Evolutionary conservation across 148 eudicot species (phyloP).

Genomic region (Selenicereus undatus): DNA sequence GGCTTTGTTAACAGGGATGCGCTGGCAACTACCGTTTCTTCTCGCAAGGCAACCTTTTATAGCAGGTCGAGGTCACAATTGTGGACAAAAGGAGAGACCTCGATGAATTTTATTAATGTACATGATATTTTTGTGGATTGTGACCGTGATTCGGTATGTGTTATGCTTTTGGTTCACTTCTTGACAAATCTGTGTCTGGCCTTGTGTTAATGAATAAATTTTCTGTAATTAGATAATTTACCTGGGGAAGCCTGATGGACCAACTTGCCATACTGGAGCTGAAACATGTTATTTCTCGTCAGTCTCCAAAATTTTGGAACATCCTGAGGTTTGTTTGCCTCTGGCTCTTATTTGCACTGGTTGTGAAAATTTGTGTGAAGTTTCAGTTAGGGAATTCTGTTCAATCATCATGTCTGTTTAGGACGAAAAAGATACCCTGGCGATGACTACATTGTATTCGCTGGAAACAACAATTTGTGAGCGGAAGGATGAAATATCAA

Average conservation of each 20-base stretch:
- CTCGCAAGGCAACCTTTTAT: slow-evolving; percentile 88
- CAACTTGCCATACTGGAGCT: slow-evolving; percentile 92
- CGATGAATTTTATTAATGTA: slow-evolving; percentile 82
- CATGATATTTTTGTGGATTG: slow-evolving; percentile 80
- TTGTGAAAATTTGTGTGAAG: background rate
- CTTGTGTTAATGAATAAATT: background rate
- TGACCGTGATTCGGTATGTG: slow-evolving; percentile 86
- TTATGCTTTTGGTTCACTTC: background rate
- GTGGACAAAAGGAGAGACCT: slow-evolving; percentile 97
- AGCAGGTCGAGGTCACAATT: slow-evolving; percentile 81
- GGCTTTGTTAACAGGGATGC: slow-evolving; percentile 92
- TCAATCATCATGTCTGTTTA: slow-evolving; percentile 6
- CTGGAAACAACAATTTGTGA: slow-evolving; percentile 68
- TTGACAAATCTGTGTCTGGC: background rate
- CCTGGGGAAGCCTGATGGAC: slow-evolving; percentile 93
- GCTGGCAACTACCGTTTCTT: slow-evolving; percentile 64
- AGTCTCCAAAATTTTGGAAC: slow-evolving; percentile 39
- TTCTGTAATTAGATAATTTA: slow-evolving; percentile 58
- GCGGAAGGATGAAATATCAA: slow-evolving; percentile 52
- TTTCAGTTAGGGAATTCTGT: background rate
- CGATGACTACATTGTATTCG: slow-evolving; percentile 68
- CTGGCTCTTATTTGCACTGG: background rate
- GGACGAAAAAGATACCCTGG: slow-evolving; percentile 49
- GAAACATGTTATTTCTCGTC: slow-evolving; percentile 93
- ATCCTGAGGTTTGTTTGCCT: slow-evolving; percentile 43